Conservation (phyloP, 805 yeast species). For the Tetrapisispora fleetii region DNA sequence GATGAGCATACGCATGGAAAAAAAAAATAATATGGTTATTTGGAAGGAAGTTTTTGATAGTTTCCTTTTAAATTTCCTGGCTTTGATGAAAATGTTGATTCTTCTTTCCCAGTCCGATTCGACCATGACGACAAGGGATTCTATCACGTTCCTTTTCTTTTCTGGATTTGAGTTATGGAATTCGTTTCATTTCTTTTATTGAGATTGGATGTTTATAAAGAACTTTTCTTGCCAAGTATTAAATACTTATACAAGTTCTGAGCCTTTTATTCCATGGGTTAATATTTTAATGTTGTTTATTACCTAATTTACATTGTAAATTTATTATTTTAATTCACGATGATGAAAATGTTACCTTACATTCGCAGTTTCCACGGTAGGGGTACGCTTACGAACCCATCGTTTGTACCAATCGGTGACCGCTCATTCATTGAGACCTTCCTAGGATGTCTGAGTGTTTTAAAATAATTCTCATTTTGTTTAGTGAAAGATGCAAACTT, state of each 20-base stretch:
- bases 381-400: slow-evolving; percentile 73
- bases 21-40: slow-evolving; percentile 2
- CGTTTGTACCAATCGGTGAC: slow-evolving; percentile 65
- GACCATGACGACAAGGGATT: slow-evolving; percentile 81
- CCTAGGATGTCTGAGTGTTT: slow-evolving; percentile 83
- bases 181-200: slow-evolving; percentile 5
- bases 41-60: neutral
- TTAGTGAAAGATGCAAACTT: neutral
- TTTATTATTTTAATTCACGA: slow-evolving; percentile 24
- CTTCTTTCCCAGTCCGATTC: slow-evolving; percentile 91
- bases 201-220: slow-evolving; percentile 9
- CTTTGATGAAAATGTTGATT: slow-evolving; percentile 44
- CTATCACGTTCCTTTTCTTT: slow-evolving; percentile 27
- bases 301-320: neutral
- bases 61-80: slow-evolving; percentile 10
- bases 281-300: neutral
- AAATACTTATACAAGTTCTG: slow-evolving; percentile 25
- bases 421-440: slow-evolving; percentile 60
- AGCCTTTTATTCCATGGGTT: slow-evolving; percentile 15
- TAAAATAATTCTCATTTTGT: slow-evolving; percentile 4
- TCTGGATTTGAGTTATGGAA: slow-evolving; percentile 10
- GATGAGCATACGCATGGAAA: slow-evolving; percentile 15
- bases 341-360: slow-evolving; percentile 70
- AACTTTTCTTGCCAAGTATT: slow-evolving; percentile 83
- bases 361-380: slow-evolving; percentile 97